Evolutionary conservation across 176 grass and related monocot genomes (phyloP), one percentile per base, ranked within the genome.

Genomic region (Areca catechu): DNA sequence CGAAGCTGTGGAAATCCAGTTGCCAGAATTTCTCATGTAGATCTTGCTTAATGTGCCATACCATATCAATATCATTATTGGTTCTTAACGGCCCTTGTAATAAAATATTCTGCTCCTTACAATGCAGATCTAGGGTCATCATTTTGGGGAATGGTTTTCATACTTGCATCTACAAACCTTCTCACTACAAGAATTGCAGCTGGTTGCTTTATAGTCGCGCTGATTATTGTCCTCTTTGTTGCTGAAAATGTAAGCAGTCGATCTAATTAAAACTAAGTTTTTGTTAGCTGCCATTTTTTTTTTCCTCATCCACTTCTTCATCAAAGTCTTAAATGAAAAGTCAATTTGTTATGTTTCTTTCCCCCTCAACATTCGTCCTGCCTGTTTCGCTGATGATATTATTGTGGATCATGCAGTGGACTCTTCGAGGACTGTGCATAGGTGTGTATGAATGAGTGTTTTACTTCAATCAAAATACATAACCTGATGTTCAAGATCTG

Each of bases 121-220:
- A 19, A 24, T 63, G 70, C 76, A 98, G 93, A 98, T 89, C 78
- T 98, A 67, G 93, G 93, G 24, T 98, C 93, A 56, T 92, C 93
- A 71, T 98, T 98, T 75, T 98, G 93, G 93, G 93, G 93, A 76
- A 98, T 98, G 93, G 53, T 98, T 50, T 98, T 98, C 53, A 98
- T 98, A 77, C 84, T 98, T 37, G 34, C 34, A 43, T 43, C 34
- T 43, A 43, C 34, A 43, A 43, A 43, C 34, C 34, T 43, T 43
- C 7, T 12, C 7, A 43, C 34, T 43, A 43, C 34, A 43, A 43
- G 34, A 43, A 43, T 43, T 43, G 34, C 34, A 43, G 34, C 34
- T 2, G 34, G 34, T 12, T 43, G 34, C 34, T 43, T 43, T 43
- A 43, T 43, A 12, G 34, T 43, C 3, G 34, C 34, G 2, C 34